Conservation (phyloP, 2,329 filamentous ascomycete genomes). For the Scedosporium apiospermum region DNA sequence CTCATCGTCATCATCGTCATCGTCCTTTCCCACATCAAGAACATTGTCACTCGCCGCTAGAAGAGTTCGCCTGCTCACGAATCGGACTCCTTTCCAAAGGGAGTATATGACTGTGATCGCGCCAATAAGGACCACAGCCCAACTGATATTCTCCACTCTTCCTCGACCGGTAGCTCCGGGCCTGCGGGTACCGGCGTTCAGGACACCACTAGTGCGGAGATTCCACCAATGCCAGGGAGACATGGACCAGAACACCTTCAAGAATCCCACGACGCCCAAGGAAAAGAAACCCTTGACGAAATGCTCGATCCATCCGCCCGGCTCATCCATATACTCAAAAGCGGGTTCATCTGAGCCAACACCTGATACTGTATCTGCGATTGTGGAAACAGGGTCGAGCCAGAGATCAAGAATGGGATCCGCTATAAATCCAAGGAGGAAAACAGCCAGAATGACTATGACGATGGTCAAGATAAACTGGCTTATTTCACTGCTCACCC, state of each 20-base stretch:
- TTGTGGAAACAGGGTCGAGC: conserved; percentile 62
- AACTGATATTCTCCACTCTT: conserved; percentile 68
- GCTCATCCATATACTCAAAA: conserved; percentile 32
- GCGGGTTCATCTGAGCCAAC: conserved; percentile 27
- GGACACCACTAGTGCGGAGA: conserved; percentile 48
- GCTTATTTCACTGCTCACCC: conserved; percentile 55
- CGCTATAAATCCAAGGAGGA: conserved; percentile 80
- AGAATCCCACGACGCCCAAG: conserved; percentile 73
- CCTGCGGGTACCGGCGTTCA: conserved; percentile 40
- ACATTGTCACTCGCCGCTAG: conserved; percentile 71
- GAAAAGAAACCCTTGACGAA: conserved; percentile 87
- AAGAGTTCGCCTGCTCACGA: conserved; percentile 62
- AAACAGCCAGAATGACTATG: conserved; percentile 65
- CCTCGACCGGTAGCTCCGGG: conserved; percentile 61
- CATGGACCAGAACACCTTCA: conserved; percentile 68
- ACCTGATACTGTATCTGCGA: conserved; percentile 39
- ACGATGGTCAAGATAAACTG: conserved; percentile 62
- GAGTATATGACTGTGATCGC: conserved; percentile 73
- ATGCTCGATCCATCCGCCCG: conserved; percentile 65
- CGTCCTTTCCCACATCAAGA: conserved; percentile 63
- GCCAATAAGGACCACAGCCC: conserved; percentile 71
- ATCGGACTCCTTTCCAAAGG: conserved; percentile 73
- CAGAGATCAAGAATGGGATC: conserved; percentile 89
- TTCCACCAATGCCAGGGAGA: conserved; percentile 72
- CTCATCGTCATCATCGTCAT: conserved; percentile 46